Evolutionary conservation across 306 rosid genomes (phyloP), one percentile per base, ranked within the genome.

Genomic region (Abrus precatorius): DNA sequence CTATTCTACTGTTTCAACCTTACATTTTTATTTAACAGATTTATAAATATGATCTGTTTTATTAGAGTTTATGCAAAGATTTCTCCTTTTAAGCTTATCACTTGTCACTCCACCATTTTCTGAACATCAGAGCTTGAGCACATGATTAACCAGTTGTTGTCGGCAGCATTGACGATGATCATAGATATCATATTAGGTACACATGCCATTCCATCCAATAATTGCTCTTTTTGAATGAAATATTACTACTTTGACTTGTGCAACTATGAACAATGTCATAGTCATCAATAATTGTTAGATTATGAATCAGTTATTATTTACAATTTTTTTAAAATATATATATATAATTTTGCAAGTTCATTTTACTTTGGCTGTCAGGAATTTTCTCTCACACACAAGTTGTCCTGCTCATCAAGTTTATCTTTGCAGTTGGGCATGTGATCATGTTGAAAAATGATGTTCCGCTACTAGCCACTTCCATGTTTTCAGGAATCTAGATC

Each of bases 21-120:
- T 48, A 2, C 70, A 69, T 54, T 74, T 20, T 72, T 53, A 2
- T 34, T 71, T 54, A 40, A 41, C 30, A 54, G 50, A 27, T 74
- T 43, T 49, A 12, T 57, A 13, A 7, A 32, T 36, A 20, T 54
- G 47, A 60, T 43, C 20, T 20, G 32, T 57, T 27, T 12, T 14
- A 14, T 59, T 30, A 14, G 63, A 9, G 33, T 75, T 60, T 60
- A 60, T 60, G 68, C 29, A 43, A 40, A 41, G 44, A 59, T 14
- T 29, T 13, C 14, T 44, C 8, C 5, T 57, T 55, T 55, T 27
- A 33, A 7, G 34, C 60, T 7, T 54, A 14, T 47, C 61, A 20
- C 32, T 7, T 54, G 5, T 47, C 61, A 6, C 32, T 13, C 30
- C 49, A 63, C 47, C 20, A n/a, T 41, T n/a, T 43, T 67, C 38